phyloP scores from a whole-genome alignment of 2,329 filamentous ascomycete species.

The Rhinocladiella similis region DNA sequence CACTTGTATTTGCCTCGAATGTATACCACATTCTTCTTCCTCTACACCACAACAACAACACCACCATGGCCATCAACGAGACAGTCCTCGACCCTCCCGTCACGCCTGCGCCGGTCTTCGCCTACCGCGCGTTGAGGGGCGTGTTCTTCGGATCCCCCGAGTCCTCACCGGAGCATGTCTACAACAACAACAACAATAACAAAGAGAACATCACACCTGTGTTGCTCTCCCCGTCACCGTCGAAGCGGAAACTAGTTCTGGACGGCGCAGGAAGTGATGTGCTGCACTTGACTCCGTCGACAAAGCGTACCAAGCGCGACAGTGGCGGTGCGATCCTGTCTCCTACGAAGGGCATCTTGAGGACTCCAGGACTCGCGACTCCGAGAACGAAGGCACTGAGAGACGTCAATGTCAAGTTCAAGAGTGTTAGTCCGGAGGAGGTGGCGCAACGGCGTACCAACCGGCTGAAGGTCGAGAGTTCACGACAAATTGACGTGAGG shows the following conservation, averaged over 20 bases:
- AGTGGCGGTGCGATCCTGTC: constrained; percentile 35
- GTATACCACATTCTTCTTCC: neutral
- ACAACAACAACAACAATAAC: constrained; percentile 32
- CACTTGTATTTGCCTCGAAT: neutral
- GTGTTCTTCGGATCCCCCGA: constrained; percentile 65
- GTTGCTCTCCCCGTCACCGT: constrained; percentile 3
- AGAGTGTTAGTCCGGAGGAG: constrained; percentile 30
- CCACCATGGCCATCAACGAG: constrained; percentile 21
- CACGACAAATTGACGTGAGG: neutral
- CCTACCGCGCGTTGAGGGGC: constrained; percentile 66
- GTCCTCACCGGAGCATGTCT: constrained; percentile 37
- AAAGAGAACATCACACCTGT: constrained; percentile 21
- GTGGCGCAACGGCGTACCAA: neutral
- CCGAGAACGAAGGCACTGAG: constrained; percentile 62
- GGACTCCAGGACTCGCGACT: constrained; percentile 60
- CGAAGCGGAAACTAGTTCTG: constrained; percentile 12
- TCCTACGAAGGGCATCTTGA: constrained; percentile 63
- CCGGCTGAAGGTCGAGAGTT: neutral
- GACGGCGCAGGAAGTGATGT: constrained; percentile 13
- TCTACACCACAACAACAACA: neutral
- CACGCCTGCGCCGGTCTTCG: constrained; percentile 67
- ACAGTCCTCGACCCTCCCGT: constrained; percentile 57
- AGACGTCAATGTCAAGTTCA: constrained; percentile 43
- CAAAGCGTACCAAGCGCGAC: constrained; percentile 22
- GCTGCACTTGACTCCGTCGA: constrained; percentile 27